These are phyloP conservation scores for Laguncularia racemosa DNA, from an alignment of 345 rosid species.

Conservation along the genomic window DNA sequence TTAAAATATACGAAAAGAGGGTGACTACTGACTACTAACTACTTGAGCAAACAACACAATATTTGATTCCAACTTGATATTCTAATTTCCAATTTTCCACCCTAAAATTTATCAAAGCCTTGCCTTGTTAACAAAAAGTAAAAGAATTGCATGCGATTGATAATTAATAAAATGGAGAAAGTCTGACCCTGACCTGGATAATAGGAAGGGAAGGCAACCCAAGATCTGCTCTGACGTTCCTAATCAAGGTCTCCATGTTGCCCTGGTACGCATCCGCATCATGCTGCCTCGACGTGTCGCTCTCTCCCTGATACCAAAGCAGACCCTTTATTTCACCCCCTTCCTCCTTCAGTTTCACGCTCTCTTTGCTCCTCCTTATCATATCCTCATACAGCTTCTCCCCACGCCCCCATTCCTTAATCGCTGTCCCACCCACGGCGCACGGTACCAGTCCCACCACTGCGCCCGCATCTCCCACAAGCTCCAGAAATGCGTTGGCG, in stretches of 20 bases:
- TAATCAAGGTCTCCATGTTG: slow-evolving; percentile 51
- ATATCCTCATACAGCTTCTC: slow-evolving; percentile 51
- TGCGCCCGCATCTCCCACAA: not conserved
- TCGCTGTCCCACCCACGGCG: slow-evolving; percentile 87
- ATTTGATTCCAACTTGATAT: too few species aligned
- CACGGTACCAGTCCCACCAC: slow-evolving; percentile 66
- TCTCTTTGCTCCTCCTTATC: slow-evolving; percentile 62
- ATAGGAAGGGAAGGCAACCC: slow-evolving; percentile 66
- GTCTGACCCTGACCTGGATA: slow-evolving; percentile 77
- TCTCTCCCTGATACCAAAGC: slow-evolving; percentile 96
- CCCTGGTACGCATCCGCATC: slow-evolving; percentile 57
- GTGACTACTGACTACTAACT: too few species aligned
- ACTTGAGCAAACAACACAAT: too few species aligned
- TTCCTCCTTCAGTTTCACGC: slow-evolving; percentile 21
- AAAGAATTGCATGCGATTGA: too few species aligned
- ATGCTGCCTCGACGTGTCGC: slow-evolving; percentile 43
- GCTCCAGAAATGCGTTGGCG: slow-evolving; percentile 44
- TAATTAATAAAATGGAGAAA: too few species aligned
- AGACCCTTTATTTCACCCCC: slow-evolving; percentile 65
- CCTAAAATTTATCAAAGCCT: too few species aligned
- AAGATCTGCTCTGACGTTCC: slow-evolving; percentile 58
- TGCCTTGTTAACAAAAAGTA: too few species aligned
- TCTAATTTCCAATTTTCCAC: too few species aligned
- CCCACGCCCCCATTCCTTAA: slow-evolving; percentile 79
- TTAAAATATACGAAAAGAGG: too few species aligned